These are phyloP conservation scores for Arachis monticola DNA, from an alignment of 331 rosid genomes.

Conservation along the genomic window DNA sequence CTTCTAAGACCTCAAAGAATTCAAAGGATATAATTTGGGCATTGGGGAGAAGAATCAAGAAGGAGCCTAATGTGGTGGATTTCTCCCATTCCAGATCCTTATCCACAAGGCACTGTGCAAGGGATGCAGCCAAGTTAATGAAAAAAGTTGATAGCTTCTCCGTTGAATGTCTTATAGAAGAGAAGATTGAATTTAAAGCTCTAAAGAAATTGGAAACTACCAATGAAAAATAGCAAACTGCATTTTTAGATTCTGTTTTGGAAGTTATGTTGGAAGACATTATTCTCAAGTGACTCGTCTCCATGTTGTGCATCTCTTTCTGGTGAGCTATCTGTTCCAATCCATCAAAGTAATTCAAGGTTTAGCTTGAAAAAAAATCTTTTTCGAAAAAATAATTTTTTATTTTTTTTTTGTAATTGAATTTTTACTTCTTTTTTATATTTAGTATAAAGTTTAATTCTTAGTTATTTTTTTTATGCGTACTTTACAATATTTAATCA, in stretches of 20 bases:
- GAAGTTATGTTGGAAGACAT: constrained; percentile 9
- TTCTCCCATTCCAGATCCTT: constrained; percentile 21
- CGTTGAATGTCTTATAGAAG: constrained; percentile 29
- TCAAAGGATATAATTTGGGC: constrained; percentile 18
- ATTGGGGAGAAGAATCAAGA: constrained; percentile 34
- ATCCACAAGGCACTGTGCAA: constrained; percentile 23
- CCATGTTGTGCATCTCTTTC: neutral
- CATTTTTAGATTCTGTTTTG: constrained; percentile 11
- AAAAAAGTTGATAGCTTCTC: neutral
- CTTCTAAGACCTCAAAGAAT: constrained; percentile 32
- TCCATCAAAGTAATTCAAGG: too few relatives aligned
- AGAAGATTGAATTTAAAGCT: neutral
- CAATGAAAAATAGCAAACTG: too few relatives aligned
- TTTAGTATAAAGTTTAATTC: too few relatives aligned
- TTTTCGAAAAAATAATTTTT: too few relatives aligned
- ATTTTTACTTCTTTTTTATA: too few relatives aligned
- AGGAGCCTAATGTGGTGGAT: constrained; percentile 36
- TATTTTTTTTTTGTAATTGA: too few relatives aligned
- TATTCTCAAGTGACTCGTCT: neutral
- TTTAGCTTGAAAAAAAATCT: too few relatives aligned
- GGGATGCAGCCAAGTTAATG: too few relatives aligned
- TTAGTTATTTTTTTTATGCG: too few relatives aligned
- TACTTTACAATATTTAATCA: too few relatives aligned
- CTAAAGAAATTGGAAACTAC: neutral
- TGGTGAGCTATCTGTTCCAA: neutral